These are phyloP conservation scores for Colletotrichum sp. DNA, from an alignment of 2,329 filamentous ascomycete species.

Conservation along the genomic window DNA sequence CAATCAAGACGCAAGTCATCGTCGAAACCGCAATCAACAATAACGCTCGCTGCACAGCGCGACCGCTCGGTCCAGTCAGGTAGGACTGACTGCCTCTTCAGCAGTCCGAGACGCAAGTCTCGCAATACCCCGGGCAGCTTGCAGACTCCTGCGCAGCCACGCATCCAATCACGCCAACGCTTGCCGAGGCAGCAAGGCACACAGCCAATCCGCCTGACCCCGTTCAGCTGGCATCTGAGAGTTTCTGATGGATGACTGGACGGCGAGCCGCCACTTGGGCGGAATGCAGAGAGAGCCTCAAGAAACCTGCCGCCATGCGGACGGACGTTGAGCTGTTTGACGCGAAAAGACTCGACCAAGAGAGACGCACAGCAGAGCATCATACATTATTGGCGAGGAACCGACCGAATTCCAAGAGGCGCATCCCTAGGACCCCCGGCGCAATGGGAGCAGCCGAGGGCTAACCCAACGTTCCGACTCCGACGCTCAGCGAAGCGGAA, in stretches of 20 bases:
- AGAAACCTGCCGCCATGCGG: background rate
- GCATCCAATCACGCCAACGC: background rate
- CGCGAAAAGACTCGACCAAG: background rate
- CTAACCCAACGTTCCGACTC: background rate
- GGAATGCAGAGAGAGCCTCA: background rate
- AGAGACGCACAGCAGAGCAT: background rate
- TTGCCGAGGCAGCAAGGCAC: constrained; percentile 7
- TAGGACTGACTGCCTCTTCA: background rate
- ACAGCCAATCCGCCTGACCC: background rate
- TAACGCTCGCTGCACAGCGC: background rate
- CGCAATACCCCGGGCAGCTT: background rate
- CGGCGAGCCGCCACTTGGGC: background rate
- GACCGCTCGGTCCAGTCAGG: background rate
- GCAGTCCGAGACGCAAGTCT: background rate
- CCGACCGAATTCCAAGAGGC: background rate
- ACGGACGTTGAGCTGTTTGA: background rate
- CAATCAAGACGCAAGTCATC: background rate
- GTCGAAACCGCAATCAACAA: background rate
- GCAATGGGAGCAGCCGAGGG: background rate
- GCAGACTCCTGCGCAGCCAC: background rate
- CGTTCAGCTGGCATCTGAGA: background rate
- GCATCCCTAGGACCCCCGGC: background rate
- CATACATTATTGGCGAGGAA: background rate
- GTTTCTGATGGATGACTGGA: background rate
- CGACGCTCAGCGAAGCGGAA: background rate